phyloP scores from a whole-genome alignment of 345 rosid genomes.

The Kernera saxatilis region DNA sequence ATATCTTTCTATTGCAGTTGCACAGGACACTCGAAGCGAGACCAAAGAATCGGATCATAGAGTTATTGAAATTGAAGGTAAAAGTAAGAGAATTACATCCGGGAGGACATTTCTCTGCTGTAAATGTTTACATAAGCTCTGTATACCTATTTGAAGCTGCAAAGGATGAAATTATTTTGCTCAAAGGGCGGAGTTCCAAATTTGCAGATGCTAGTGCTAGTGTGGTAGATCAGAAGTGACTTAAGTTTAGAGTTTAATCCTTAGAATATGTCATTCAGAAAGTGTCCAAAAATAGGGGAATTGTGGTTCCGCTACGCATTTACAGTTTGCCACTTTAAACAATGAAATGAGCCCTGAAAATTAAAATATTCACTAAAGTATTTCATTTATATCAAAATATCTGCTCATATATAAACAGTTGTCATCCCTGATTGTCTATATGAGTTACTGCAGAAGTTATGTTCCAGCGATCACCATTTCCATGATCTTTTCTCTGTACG shows the following conservation, averaged over 20 bases:
- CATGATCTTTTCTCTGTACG: background rate
- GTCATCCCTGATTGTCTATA: background rate
- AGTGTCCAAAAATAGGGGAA: conserved; percentile 1
- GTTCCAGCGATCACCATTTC: background rate
- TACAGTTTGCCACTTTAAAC: conserved; percentile 22
- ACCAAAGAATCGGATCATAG: background rate
- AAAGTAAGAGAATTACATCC: background rate
- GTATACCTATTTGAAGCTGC: background rate
- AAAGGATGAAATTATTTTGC: background rate
- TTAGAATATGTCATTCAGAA: background rate
- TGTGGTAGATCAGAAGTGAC: background rate
- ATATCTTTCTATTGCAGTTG: conserved; percentile 11
- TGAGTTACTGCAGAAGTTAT: conserved; percentile 32
- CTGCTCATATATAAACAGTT: background rate
- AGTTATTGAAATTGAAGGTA: conserved; percentile 23
- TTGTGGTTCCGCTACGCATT: conserved; percentile 13
- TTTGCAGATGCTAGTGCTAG: conserved; percentile 16
- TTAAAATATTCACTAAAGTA: no score
- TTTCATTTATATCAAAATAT: background rate
- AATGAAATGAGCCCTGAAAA: conserved; percentile 19
- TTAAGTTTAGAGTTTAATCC: background rate
- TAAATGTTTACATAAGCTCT: background rate
- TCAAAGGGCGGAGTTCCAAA: background rate
- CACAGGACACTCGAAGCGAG: background rate
- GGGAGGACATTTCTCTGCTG: background rate